Evolutionary conservation across 441 rosid species (phyloP).

Genomic region (Mallotus japonicus): DNA sequence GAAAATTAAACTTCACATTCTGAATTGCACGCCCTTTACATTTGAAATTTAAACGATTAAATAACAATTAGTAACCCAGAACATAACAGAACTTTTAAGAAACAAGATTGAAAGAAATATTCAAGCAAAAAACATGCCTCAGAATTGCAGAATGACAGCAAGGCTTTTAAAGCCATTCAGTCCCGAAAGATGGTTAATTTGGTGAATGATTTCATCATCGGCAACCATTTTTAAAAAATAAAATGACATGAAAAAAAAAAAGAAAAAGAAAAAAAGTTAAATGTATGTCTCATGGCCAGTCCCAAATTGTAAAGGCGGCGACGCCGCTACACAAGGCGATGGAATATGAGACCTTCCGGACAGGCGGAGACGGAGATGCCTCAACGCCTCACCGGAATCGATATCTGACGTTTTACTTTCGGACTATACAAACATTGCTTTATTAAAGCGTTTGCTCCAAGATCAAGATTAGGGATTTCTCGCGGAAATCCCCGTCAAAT

Average conservation of each 20-base stretch:
- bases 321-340: constrained; percentile 58
- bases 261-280: neutral
- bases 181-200: too few species aligned
- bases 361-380: constrained; percentile 18
- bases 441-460: constrained; percentile 32
- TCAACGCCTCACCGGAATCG: constrained; percentile 22
- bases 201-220: neutral
- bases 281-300: constrained; percentile 55
- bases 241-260: neutral
- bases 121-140: neutral
- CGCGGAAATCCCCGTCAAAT: constrained; percentile 15
- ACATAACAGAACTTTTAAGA: too few species aligned
- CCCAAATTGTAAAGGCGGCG: constrained; percentile 51
- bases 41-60: too few species aligned
- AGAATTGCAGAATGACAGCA: neutral
- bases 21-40: too few species aligned
- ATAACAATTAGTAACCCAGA: too few species aligned
- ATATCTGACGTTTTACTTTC: constrained; percentile 35
- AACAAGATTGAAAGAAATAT: too few species aligned
- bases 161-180: neutral
- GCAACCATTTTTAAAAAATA: neutral
- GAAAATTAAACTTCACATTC: too few species aligned
- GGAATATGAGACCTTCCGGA: constrained; percentile 46
- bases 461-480: constrained; percentile 9
- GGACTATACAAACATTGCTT: constrained; percentile 37